phyloP scores from a whole-genome alignment of 768 basidiomycete species.

The Tulasnella sp. region DNA sequence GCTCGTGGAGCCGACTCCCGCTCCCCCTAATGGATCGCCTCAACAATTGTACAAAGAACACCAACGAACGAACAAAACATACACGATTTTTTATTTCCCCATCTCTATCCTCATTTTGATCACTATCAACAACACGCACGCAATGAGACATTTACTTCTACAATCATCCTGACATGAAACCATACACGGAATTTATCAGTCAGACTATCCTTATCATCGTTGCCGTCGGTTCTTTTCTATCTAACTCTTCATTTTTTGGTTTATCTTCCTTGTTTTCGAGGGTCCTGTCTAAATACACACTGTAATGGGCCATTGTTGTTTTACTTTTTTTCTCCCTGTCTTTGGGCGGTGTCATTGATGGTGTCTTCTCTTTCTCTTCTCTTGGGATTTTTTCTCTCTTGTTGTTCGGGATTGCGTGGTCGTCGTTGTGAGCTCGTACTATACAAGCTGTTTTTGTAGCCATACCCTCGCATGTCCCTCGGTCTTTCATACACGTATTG shows the following conservation, averaged over 20 bases:
- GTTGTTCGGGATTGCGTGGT: background rate
- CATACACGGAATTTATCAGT: conserved; percentile 1
- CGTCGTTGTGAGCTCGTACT: background rate
- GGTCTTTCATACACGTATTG: background rate
- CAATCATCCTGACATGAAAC: background rate
- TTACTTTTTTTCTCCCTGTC: background rate
- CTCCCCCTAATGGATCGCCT: background rate
- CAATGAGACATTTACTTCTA: background rate
- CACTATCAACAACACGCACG: background rate
- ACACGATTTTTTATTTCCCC: background rate
- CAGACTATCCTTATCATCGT: conserved; percentile 1
- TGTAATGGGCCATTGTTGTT: conserved; percentile 2
- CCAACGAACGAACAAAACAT: background rate
- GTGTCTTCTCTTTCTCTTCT: background rate
- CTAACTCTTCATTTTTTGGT: background rate
- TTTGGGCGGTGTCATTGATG: background rate
- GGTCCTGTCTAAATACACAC: background rate
- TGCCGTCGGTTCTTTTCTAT: background rate
- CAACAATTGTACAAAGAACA: background rate
- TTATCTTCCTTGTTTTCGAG: background rate
- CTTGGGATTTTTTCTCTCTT: background rate
- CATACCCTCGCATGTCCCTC: background rate
- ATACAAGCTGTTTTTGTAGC: background rate
- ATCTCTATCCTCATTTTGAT: background rate
- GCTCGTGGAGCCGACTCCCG: background rate